phyloP scores from a whole-genome alignment of 2,329 filamentous ascomycete species.

The Penicillium thymicola region DNA sequence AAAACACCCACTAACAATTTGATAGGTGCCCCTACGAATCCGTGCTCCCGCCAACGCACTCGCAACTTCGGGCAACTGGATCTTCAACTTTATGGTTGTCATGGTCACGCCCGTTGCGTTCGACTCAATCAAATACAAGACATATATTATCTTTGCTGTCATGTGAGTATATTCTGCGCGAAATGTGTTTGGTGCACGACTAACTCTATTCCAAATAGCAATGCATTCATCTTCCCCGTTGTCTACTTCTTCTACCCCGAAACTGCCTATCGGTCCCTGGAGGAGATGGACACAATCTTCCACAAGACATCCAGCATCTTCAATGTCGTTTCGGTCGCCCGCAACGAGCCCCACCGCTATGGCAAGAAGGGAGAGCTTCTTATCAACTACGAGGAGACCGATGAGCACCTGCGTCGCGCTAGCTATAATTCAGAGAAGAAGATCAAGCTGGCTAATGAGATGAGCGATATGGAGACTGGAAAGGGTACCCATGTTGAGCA shows the following conservation, averaged over 20 bases:
- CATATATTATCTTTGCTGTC: conserved; percentile 54
- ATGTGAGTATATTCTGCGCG: conserved; percentile 32
- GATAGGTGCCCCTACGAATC: conserved; percentile 34
- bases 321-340: conserved; percentile 49
- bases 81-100: conserved; percentile 62
- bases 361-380: conserved; percentile 56
- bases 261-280: conserved; percentile 56
- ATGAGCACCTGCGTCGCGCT: conserved; percentile 33
- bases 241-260: conserved; percentile 61
- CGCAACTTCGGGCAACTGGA: conserved; percentile 24
- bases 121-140: conserved; percentile 51
- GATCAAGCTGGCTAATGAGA: neutral
- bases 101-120: conserved; percentile 63
- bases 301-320: conserved; percentile 49
- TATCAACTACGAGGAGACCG: conserved; percentile 48
- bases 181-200: neutral
- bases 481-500: conserved; percentile 22
- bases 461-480: conserved; percentile 17
- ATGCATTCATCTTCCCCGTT: conserved; percentile 52
- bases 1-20: neutral
- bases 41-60: conserved; percentile 27
- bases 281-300: conserved; percentile 68
- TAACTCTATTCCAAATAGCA: conserved; percentile 28
- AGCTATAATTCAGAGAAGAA: conserved; percentile 23
- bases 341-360: conserved; percentile 52